Evolutionary conservation across 176 grass and related monocot genomes (phyloP), one percentile per base, ranked within the genome.

Genomic region (Saccharum officinarum): DNA sequence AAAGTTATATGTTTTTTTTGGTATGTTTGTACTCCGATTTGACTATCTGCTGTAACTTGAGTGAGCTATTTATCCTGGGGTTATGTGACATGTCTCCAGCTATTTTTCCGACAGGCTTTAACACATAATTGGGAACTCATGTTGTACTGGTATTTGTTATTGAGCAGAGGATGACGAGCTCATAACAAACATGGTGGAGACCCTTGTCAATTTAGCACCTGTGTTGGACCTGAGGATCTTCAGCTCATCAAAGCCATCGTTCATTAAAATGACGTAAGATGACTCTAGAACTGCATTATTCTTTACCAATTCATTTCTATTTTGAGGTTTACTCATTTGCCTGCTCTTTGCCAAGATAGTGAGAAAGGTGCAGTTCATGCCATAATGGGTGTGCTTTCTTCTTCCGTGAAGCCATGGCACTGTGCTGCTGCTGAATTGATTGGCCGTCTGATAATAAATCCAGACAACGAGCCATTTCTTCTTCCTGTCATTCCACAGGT

Each of bases 351-450:
- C 68, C 68, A 86, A 83, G 38, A 41, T 80, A 98, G 97, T 55
- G 97, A 98, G 81, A 98, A 98, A 77, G 86, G 84, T 67, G 97
- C 93, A 79, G 93, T 98, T 87, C 81, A 94, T 75, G 89, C 93
- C 80, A 95, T 98, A 84, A 95, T 98, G 97, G 89, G 93, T 68
- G 95, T 98, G 93, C 91, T 98, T 63, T 71, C 88, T 68, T 98
- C 93, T 85, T 94, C 97, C 28, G 82, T 98, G 33, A 98, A 94
- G 85, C 86, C 90, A 18, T 98, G 97, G 97, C 89, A 95, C 59
- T 98, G 97, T 89, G 93, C 93, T 66, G 97, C 97, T 72, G 91
- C 97, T 86, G 97, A 98, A 91, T 87, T 98, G 84, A 89, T 96
- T 91, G 97, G 97, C 33, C 92, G 97, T 61, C 62, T 98, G 66